Base-by-base conservation (phyloP, 257 asterid species). In the Orobanche coerulescens region DNA sequence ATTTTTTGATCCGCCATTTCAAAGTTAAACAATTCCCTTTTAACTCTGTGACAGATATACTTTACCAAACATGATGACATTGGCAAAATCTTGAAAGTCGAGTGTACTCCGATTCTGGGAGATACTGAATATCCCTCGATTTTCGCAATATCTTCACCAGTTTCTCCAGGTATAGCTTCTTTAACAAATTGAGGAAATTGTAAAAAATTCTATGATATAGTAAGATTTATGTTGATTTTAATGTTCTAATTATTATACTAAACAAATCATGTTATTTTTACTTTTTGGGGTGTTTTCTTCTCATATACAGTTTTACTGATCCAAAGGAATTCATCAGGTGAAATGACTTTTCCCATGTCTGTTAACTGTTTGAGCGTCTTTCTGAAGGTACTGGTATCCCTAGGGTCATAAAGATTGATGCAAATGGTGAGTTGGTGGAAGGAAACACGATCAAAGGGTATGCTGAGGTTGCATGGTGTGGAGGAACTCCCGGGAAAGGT, bases 401-500 rank as follows among this genome's bases (percentile, higher is more conserved):
- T 5, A 93, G 86, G 81, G 91, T 89, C 66, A 75, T 93, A 67
- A 93, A 83, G 82, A 87, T 81, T 67, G 90, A 86, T 50, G 84
- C 81, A 37, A 76, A 71, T 53, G 98, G 98, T 63, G 94, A 88
- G 51, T 81, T 93, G 62, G 82, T 93, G 57, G 95, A 93, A 66
- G 98, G 98, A 72, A 86, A 80, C 75, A 75, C 75, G 55, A 67
- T 86, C 55, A 79, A 76, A 71, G 98, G 98, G 65, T 68, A 67
- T 68, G 83, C 80, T 58, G 92, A 84, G 75, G 85, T 89, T 71
- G 95, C 97, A 64, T 93, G 98, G 98, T 93, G 98, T 62, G 95
- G 98, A 61, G 98, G 95, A 50, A 84, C 91, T 68, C 95, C 95
- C 3, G 98, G 88, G 55, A 93, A 81, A 81, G 94, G 95, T 64